phyloP scores from a whole-genome alignment of 2,329 filamentous ascomycete species.

The Knufia fluminis region DNA sequence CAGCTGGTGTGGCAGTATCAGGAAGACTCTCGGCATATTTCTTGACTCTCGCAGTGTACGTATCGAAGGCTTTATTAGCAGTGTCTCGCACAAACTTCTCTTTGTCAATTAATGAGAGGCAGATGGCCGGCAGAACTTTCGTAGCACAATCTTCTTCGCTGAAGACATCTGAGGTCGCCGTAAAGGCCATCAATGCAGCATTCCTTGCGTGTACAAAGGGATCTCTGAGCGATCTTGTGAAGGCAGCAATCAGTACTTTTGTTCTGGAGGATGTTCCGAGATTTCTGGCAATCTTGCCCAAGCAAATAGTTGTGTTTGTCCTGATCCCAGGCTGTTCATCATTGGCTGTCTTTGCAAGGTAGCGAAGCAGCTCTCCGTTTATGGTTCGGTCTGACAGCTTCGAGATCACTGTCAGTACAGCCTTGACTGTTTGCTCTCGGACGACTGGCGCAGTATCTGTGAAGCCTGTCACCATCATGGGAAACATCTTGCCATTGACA shows the following conservation, averaged over 20 bases:
- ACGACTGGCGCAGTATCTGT: conserved; percentile 85
- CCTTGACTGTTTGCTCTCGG: conserved; percentile 91
- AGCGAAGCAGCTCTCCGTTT: conserved; percentile 83
- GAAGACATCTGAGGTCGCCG: conserved; percentile 78
- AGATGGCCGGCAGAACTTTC: conserved; percentile 74
- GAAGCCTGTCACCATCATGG: conserved; percentile 88
- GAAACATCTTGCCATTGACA: conserved; percentile 95
- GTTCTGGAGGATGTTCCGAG: conserved; percentile 64
- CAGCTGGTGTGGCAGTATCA: conserved; percentile 65
- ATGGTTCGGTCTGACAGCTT: conserved; percentile 89
- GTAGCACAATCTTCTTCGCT: conserved; percentile 79
- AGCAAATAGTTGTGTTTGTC: conserved; percentile 94
- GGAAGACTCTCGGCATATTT: conserved; percentile 71
- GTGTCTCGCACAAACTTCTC: conserved; percentile 91
- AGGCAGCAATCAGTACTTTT: conserved; percentile 89
- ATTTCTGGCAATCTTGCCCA: conserved; percentile 91
- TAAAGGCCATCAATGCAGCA: conserved; percentile 75
- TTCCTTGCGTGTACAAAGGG: conserved; percentile 92
- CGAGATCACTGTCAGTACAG: conserved; percentile 72
- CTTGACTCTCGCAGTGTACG: conserved; percentile 72
- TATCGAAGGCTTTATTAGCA: conserved; percentile 77
- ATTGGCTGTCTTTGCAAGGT: conserved; percentile 91
- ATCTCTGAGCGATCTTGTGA: conserved; percentile 78
- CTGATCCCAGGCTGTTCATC: conserved; percentile 95
- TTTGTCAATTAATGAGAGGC: conserved; percentile 80